Evolutionary conservation across 768 basidiomycete species (phyloP).

Genomic region (Auriscalpium orientale): DNA sequence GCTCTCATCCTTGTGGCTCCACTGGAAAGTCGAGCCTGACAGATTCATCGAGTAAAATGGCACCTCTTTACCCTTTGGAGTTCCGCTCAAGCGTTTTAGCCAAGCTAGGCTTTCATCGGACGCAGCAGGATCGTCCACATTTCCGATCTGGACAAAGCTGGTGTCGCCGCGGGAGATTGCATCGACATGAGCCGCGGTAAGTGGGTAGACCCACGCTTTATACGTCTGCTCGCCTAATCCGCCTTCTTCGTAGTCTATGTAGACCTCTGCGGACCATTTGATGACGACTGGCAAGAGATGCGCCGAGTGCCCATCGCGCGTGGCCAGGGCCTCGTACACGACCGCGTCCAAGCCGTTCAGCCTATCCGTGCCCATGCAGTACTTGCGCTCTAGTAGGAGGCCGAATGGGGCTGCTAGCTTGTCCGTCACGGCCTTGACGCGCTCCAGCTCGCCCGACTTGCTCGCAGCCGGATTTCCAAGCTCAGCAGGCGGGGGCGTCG

Average conservation of each 20-base stretch:
- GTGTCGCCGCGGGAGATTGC: not conserved
- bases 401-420: slow-evolving; percentile 17
- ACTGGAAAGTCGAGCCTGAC: not conserved
- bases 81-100: not conserved
- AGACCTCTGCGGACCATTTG: not conserved
- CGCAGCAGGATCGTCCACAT: not conserved
- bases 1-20: slow-evolving; percentile 4
- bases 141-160: not conserved
- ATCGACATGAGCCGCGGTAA: slow-evolving; percentile 18
- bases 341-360: slow-evolving; percentile 20
- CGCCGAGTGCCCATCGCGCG: slow-evolving; percentile 8
- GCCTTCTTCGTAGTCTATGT: not conserved
- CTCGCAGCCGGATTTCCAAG: not conserved
- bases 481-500: not conserved
- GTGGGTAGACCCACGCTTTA: slow-evolving; percentile 12
- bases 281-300: slow-evolving; percentile 18
- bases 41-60: slow-evolving; percentile 11
- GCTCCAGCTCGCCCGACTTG: not conserved
- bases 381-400: slow-evolving; percentile 21
- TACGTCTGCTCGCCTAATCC: not conserved
- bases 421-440: slow-evolving; percentile 3
- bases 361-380: slow-evolving; percentile 19
- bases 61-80: not conserved
- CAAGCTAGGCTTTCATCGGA: not conserved
- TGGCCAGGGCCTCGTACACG: slow-evolving; percentile 10